These are phyloP conservation scores for Verbena officinalis DNA, from an alignment of 257 asterid species.

Conservation along the genomic window DNA sequence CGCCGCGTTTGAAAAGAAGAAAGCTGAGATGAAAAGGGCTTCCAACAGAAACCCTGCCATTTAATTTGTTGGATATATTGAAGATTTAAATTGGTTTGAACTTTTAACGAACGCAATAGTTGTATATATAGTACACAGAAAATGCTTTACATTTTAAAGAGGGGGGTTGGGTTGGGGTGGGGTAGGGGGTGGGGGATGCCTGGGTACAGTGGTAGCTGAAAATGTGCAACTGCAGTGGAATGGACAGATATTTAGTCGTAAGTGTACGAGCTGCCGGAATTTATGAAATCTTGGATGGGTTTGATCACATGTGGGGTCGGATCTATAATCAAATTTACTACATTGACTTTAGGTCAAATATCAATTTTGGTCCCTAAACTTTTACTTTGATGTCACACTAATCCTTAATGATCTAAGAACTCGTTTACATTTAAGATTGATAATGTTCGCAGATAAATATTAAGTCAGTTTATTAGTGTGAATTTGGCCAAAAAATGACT, in stretches of 20 bases:
- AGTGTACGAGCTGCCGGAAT: conserved; percentile 27
- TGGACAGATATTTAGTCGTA: conserved; percentile 23
- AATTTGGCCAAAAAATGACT: too few relatives aligned
- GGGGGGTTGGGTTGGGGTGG: neutral
- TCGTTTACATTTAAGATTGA: too few relatives aligned
- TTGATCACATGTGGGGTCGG: conserved; percentile 40
- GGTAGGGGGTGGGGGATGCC: too few relatives aligned
- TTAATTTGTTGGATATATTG: conserved; percentile 15
- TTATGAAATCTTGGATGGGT: conserved; percentile 30
- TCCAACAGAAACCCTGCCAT: conserved; percentile 40
- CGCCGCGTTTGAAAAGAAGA: conserved; percentile 39
- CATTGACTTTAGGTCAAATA: too few relatives aligned
- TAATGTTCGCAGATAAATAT: too few relatives aligned
- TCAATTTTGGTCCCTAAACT: too few relatives aligned
- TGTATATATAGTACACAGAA: neutral
- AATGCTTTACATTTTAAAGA: conserved; percentile 18
- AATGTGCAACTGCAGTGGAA: neutral
- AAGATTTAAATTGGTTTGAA: neutral
- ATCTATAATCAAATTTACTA: conserved; percentile 3
- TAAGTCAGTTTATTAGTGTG: too few relatives aligned
- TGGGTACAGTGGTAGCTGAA: too few relatives aligned
- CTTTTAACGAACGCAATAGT: conserved; percentile 18
- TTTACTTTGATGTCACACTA: too few relatives aligned
- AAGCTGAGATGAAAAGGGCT: conserved; percentile 40
- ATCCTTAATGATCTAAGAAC: too few relatives aligned